A percentile compares a stretch with the other conserved stretches of the same genome.
Conservation (phyloP, 176 grass and related monocot genomes). For the Oryza meridionalis region DNA sequence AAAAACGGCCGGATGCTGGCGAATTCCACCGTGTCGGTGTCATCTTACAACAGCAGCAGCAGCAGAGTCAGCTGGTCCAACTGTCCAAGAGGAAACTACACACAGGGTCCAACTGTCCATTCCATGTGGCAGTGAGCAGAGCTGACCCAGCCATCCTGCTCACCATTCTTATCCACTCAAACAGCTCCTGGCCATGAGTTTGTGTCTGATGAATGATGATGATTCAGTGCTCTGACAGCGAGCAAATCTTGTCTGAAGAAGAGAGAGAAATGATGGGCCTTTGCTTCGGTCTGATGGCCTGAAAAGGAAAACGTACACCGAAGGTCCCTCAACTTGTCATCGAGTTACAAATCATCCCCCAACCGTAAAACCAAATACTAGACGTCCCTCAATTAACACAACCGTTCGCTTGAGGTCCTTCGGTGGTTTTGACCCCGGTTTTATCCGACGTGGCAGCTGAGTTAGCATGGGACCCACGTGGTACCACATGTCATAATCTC, state of each 20-base stretch:
- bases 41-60: not conserved
- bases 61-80: not conserved
- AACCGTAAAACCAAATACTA: too few species aligned
- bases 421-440: too few species aligned
- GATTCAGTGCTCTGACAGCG: not conserved
- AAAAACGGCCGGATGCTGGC: not conserved
- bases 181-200: not conserved
- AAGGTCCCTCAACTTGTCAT: too few species aligned
- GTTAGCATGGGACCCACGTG: too few species aligned
- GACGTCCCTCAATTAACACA: too few species aligned
- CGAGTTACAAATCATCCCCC: too few species aligned
- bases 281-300: not conserved
- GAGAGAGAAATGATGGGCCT: not conserved
- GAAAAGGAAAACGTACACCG: too few species aligned
- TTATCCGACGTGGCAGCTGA: too few species aligned
- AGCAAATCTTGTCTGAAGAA: not conserved
- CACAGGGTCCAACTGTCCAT: not conserved
- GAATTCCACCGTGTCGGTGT: conserved; percentile 25
- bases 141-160: not conserved
- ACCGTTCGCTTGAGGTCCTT: too few species aligned
- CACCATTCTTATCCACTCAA: not conserved
- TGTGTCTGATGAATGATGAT: too few species aligned
- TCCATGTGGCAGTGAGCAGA: not conserved
- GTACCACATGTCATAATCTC: too few species aligned
- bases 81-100: not conserved